Evolutionary conservation across 306 rosid genomes (phyloP).

Genomic region (Calophaca sinica): DNA sequence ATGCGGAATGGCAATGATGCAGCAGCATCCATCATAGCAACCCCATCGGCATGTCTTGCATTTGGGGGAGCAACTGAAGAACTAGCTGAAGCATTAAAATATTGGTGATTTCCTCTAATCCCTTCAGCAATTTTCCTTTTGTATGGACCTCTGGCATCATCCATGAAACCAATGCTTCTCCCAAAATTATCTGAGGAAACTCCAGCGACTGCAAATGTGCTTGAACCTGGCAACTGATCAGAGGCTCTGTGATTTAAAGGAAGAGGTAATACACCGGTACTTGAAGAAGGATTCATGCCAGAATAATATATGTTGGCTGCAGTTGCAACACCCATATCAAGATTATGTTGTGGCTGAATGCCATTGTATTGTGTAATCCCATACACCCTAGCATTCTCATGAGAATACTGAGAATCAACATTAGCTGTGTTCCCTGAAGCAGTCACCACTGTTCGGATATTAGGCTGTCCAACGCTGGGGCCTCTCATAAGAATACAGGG

Average conservation of each 20-base stretch:
- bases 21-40: conserved; percentile 64
- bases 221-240: conserved; percentile 68
- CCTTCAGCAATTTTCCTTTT: conserved; percentile 83
- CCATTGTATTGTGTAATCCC: conserved; percentile 67
- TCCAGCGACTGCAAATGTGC: conserved; percentile 62
- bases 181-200: conserved; percentile 68
- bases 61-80: conserved; percentile 68
- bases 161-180: conserved; percentile 63
- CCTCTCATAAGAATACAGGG: conserved; percentile 62
- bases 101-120: conserved; percentile 66
- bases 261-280: conserved; percentile 67
- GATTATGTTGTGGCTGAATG: conserved; percentile 68
- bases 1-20: conserved; percentile 56
- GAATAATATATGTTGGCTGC: conserved; percentile 69
- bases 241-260: conserved; percentile 66
- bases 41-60: conserved; percentile 71
- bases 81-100: conserved; percentile 65
- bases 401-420: conserved; percentile 63
- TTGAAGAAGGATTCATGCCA: conserved; percentile 69
- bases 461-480: conserved; percentile 63
- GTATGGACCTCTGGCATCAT: conserved; percentile 79
- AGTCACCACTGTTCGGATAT: conserved; percentile 58
- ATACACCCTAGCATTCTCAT: conserved; percentile 71
- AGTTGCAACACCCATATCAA: conserved; percentile 64
- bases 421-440: conserved; percentile 68